Conservation (phyloP, 2,329 filamentous ascomycete genomes). For the Ophiostoma populinum region DNA sequence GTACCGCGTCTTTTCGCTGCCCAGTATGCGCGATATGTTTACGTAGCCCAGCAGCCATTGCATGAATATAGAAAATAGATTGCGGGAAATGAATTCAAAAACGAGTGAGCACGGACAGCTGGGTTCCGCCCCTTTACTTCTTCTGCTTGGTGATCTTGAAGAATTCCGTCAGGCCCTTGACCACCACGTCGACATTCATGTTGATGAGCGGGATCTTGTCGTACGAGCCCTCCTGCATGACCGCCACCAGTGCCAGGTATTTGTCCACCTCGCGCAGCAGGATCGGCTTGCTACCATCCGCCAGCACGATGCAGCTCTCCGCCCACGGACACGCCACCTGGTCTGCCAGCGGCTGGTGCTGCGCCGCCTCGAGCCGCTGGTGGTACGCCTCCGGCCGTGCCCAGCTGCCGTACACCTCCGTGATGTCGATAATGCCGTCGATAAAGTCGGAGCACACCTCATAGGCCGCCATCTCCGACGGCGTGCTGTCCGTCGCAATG, state of each 20-base stretch:
- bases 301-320: constrained; percentile 51
- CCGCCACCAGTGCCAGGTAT: constrained; percentile 66
- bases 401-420: constrained; percentile 80
- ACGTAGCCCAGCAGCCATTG: too few species aligned
- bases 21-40: constrained; percentile 13
- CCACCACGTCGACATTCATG: constrained; percentile 72
- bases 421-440: constrained; percentile 93
- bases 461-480: constrained; percentile 88
- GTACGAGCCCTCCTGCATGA: constrained; percentile 73
- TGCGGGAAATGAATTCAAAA: too few species aligned
- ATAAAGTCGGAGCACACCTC: constrained; percentile 98
- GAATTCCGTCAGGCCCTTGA: constrained; percentile 62
- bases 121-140: constrained; percentile 10
- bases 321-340: constrained; percentile 49
- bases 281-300: constrained; percentile 45
- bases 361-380: constrained; percentile 38
- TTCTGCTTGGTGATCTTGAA: constrained; percentile 54
- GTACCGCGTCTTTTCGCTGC: constrained; percentile 30
- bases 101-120: too few species aligned
- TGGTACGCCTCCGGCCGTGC: constrained; percentile 36
- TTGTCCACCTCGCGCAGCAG: constrained; percentile 53
- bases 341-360: constrained; percentile 44
- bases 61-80: too few species aligned
- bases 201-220: constrained; percentile 73
- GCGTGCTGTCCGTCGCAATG: constrained; percentile 86